Evolutionary conservation across 805 yeast species (phyloP).

Genomic region (Candida morakotiae): DNA sequence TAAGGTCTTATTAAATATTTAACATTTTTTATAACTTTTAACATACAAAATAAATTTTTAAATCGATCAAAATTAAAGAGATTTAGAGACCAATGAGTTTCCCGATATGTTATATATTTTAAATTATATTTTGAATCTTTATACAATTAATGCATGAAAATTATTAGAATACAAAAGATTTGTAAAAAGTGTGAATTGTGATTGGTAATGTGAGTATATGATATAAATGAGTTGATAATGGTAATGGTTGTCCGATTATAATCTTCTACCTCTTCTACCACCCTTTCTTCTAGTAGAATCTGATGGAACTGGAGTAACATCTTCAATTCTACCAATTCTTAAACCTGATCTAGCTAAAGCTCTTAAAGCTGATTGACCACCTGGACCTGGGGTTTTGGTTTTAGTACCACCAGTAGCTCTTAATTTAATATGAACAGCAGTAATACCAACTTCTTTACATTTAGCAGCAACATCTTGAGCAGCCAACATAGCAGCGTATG

Average conservation of each 20-base stretch:
- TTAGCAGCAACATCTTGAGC: constrained; percentile 99
- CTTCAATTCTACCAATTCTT: constrained; percentile 99
- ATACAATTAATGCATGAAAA: constrained; percentile 7
- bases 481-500: constrained; percentile 99
- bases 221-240: too few species aligned
- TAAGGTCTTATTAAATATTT: constrained; percentile 1
- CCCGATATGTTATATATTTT: constrained; percentile 4
- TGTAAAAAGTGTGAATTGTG: not conserved
- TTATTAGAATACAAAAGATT: constrained; percentile 6
- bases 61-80: too few species aligned
- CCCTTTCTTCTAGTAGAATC: constrained; percentile 99
- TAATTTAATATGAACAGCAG: constrained; percentile 98
- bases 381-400: constrained; percentile 99
- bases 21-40: too few species aligned
- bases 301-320: constrained; percentile 99
- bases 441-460: constrained; percentile 99
- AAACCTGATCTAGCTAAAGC: constrained; percentile 99
- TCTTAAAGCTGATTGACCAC: constrained; percentile 99
- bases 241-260: constrained; percentile 38
- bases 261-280: constrained; percentile 99
- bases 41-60: too few species aligned
- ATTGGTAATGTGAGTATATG: not conserved
- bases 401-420: constrained; percentile 99
- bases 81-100: too few species aligned
- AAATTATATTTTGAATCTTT: constrained; percentile 4